A percentile compares a stretch with the other conserved stretches of the same genome.
Evolutionary conservation across 441 rosid genomes (phyloP).

Genomic region (Melastoma candidum): DNA sequence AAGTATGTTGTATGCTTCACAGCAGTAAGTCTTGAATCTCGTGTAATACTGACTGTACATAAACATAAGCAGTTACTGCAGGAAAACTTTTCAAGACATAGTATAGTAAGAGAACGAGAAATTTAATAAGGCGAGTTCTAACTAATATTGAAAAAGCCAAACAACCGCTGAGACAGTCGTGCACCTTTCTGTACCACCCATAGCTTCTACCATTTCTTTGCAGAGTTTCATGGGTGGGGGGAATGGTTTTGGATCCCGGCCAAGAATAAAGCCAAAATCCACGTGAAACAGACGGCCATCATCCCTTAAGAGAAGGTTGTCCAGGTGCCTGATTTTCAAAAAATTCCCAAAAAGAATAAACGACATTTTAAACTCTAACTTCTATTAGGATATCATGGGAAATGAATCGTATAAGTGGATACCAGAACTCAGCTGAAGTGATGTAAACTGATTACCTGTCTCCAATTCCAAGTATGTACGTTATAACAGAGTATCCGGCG

Average conservation of each 20-base stretch:
- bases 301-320: constrained; percentile 93
- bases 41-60: constrained; percentile 84
- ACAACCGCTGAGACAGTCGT: neutral
- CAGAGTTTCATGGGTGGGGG: constrained; percentile 99
- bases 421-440: constrained; percentile 3
- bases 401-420: neutral
- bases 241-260: constrained; percentile 96
- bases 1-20: constrained; percentile 98
- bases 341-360: constrained; percentile 1
- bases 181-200: constrained; percentile 99
- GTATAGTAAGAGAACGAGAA: neutral
- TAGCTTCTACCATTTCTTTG: constrained; percentile 99
- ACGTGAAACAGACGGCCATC: constrained; percentile 98
- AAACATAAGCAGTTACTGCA: constrained; percentile 9
- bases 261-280: constrained; percentile 94
- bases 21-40: constrained; percentile 94
- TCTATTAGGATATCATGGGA: no score
- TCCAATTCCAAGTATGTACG: constrained; percentile 91
- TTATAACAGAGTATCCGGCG: constrained; percentile 97
- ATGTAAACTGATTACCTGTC: constrained; percentile 50
- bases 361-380: no score
- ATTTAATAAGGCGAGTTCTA: constrained; percentile 3
- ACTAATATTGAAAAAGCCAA: neutral
- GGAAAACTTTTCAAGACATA: no score
- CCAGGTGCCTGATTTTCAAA: constrained; percentile 64